Base-by-base conservation (phyloP, 139 green algal genomes). In the Pleodorina starrii region DNA sequence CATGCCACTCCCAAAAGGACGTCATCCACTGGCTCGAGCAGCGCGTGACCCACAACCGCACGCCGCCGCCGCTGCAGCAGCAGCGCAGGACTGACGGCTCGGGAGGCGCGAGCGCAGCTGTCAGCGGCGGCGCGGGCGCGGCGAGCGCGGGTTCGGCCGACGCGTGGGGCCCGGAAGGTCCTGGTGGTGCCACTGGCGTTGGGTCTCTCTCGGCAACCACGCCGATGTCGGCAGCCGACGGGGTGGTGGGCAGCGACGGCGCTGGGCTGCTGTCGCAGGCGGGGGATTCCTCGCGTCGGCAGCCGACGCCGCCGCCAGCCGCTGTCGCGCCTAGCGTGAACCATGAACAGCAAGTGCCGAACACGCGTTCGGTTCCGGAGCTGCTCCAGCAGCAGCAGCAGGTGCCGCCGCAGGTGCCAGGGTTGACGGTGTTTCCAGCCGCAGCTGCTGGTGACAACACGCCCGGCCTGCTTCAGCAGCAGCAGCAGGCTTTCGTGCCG, bases 21-120 rank as follows among this genome's bases (percentile, higher is more conserved):
- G 89, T 92, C 14, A 82, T 90, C 36, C 91, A 93, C 57, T 95
- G 91, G 90, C 79, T 94, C 23, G 91, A 95, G 72, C 88, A 90
- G 32, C 90, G 92, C 75, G 42, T 94, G 46, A 94, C 90, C 0
- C 93, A 95, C 79, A 77, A 89, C 40, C 36, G n/a, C n/a, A n/a
- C 35, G 35, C 89, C 83, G 29, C 7, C 68, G 25, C 35, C 72
- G 40, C 72, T 54, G 40, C 40, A 38, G 16, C 2, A 4, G 19
- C 68, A 76, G 36, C 68, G 5, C 25, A 35, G 38, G 72, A 3
- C 42, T 3, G 43, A 50, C 42, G 29, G 43, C 23, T 40, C n/a
- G 10, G 44, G 43, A 43, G 32, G 63, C 16, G 21, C 44, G 16
- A 36, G 48, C 16, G 59, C 57, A 54, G 38, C 79, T 25, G 81